Conservation (phyloP, 2,329 filamentous ascomycete species). For the Sclerotinia minor region DNA sequence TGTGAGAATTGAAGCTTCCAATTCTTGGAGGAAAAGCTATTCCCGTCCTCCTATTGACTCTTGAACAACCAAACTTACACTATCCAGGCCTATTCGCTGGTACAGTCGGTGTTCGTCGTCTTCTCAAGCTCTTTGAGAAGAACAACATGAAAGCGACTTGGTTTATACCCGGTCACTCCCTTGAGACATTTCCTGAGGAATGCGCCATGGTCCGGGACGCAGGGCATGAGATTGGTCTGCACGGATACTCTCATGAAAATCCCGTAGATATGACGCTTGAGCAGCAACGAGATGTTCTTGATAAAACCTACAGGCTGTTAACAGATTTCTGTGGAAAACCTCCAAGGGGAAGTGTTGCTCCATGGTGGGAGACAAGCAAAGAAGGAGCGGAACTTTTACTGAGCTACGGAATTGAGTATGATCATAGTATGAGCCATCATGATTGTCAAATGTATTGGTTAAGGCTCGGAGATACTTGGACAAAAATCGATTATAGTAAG, state of each 20-base stretch:
- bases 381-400: constrained; percentile 67
- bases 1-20: background rate
- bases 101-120: constrained; percentile 62
- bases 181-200: constrained; percentile 68
- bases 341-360: constrained; percentile 70
- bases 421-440: constrained; percentile 66
- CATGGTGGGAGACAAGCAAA: constrained; percentile 72
- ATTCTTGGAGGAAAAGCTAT: background rate
- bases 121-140: constrained; percentile 71
- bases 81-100: constrained; percentile 63
- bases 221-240: constrained; percentile 65
- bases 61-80: background rate
- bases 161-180: constrained; percentile 64
- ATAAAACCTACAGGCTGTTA: constrained; percentile 71
- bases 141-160: constrained; percentile 70
- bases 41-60: background rate
- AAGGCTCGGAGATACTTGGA: constrained; percentile 64
- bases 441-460: constrained; percentile 66
- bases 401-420: constrained; percentile 68
- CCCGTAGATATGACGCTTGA: constrained; percentile 69
- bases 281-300: constrained; percentile 73
- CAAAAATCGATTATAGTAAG: constrained; percentile 65
- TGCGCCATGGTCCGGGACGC: constrained; percentile 60
- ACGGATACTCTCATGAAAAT: constrained; percentile 76
- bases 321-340: constrained; percentile 72